Percentiles rank a stretch among this genome's conserved stretches.
These are phyloP conservation scores for Cercospora sp. DNA, from an alignment of 2,329 filamentous ascomycete genomes.

Conservation along the genomic window DNA sequence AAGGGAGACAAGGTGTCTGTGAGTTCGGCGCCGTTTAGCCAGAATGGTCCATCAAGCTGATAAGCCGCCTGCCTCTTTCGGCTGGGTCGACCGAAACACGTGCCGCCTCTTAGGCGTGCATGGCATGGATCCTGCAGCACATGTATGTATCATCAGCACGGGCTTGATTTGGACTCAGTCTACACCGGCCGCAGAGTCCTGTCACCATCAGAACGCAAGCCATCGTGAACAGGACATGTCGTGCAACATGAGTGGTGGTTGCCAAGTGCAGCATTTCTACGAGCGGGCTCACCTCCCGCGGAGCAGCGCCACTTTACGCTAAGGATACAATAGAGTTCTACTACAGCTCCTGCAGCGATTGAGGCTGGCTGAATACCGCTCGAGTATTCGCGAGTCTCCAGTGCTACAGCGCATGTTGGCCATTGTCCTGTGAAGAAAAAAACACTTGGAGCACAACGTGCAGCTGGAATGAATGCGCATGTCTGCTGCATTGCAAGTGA, in stretches of 20 bases:
- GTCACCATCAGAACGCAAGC: not conserved
- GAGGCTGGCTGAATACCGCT: not conserved
- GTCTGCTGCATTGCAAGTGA: too few relatives aligned
- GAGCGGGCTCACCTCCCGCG: not conserved
- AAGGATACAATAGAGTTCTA: not conserved
- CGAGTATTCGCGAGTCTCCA: not conserved
- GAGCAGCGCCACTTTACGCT: not conserved
- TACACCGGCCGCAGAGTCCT: not conserved
- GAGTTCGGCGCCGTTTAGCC: not conserved
- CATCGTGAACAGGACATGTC: not conserved
- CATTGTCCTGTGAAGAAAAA: not conserved
- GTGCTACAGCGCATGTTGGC: not conserved
- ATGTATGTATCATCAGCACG: not conserved
- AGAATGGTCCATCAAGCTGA: not conserved
- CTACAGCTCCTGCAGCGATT: not conserved
- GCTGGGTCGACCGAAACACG: not conserved
- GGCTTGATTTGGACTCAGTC: not conserved
- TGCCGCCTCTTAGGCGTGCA: not conserved
- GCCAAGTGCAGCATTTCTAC: not conserved
- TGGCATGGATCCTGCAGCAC: not conserved
- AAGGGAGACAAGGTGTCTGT: not conserved
- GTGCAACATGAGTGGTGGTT: not conserved
- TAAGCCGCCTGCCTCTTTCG: not conserved
- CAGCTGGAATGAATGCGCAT: too few relatives aligned
- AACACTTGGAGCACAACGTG: not conserved